Evolutionary conservation across 768 basidiomycete genomes (phyloP).

Genomic region (Tulasnella calospora): DNA sequence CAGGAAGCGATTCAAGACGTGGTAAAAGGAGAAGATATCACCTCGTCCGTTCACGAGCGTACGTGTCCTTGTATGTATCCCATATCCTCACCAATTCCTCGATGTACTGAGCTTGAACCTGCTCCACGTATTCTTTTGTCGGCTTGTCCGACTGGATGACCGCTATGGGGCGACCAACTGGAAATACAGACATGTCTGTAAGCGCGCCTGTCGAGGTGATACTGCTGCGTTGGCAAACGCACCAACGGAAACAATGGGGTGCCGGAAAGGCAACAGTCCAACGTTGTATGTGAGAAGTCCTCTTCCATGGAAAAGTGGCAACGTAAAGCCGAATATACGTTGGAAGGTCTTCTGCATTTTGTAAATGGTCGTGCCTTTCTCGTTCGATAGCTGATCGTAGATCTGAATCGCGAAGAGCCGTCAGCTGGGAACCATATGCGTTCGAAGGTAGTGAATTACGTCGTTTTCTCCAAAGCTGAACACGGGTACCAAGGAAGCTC

Average conservation of each 20-base stretch:
- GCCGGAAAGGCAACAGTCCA: slow-evolving; percentile 92
- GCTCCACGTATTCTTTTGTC: slow-evolving; percentile 69
- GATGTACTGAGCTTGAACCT: slow-evolving; percentile 81
- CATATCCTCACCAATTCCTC: slow-evolving; percentile 93
- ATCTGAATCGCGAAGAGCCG: slow-evolving; percentile 53
- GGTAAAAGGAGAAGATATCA: slow-evolving; percentile 6
- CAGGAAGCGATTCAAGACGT: not conserved
- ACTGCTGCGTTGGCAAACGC: slow-evolving; percentile 42
- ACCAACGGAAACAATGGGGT: slow-evolving; percentile 95
- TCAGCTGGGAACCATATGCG: not conserved
- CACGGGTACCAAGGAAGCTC: slow-evolving; percentile 93
- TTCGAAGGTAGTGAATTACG: slow-evolving; percentile 45
- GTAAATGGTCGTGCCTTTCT: slow-evolving; percentile 84
- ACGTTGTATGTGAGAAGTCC: slow-evolving; percentile 94
- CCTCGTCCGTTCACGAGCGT: slow-evolving; percentile 70
- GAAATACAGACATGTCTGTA: not conserved
- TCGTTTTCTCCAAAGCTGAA: slow-evolving; percentile 99
- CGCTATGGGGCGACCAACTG: slow-evolving; percentile 86
- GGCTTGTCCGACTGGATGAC: slow-evolving; percentile 75
- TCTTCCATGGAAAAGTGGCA: slow-evolving; percentile 95
- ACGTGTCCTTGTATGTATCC: slow-evolving; percentile 92
- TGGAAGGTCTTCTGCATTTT: slow-evolving; percentile 88
- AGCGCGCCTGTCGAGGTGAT: not conserved
- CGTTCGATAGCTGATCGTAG: slow-evolving; percentile 94
- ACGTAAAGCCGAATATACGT: slow-evolving; percentile 86